Percentiles rank a stretch among this genome's conserved stretches.
These are phyloP conservation scores for Parsonsia alboflavescens DNA, from an alignment of 257 asterid species.

Conservation along the genomic window DNA sequence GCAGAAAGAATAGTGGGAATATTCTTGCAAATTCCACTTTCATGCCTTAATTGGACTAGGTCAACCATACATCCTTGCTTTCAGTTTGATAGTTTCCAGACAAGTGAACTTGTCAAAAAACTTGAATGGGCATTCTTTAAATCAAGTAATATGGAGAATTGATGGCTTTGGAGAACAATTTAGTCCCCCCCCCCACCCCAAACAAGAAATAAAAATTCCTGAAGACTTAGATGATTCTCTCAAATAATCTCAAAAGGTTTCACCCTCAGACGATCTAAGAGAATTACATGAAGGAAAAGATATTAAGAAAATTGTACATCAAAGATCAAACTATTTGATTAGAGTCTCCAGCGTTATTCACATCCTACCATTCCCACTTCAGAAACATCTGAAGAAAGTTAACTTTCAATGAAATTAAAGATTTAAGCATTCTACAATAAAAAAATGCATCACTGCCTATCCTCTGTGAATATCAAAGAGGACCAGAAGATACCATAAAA, in stretches of 20 bases:
- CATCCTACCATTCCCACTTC: not conserved
- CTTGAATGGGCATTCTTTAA: not conserved
- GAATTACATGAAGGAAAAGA: not conserved
- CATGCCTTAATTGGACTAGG: not conserved
- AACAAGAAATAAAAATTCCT: not conserved
- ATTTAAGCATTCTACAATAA: not conserved
- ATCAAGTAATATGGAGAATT: not conserved
- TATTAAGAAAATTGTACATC: not conserved
- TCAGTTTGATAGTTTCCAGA: not conserved
- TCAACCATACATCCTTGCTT: not conserved
- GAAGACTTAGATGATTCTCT: not conserved
- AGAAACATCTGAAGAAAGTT: not conserved
- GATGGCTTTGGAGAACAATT: not conserved
- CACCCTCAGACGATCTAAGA: not conserved
- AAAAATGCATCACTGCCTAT: not conserved
- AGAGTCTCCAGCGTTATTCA: not conserved
- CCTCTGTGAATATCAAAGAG: slow-evolving; percentile 1
- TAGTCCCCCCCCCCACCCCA: not conserved
- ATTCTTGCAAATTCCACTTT: not conserved
- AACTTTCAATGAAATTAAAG: not conserved
- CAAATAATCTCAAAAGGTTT: not conserved
- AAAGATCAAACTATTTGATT: not conserved
- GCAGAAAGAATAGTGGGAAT: not conserved
- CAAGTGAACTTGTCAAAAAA: not conserved
- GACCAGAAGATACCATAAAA: not conserved